Conservation (phyloP, 2,329 filamentous ascomycete species). For the Fusarium compactum region DNA sequence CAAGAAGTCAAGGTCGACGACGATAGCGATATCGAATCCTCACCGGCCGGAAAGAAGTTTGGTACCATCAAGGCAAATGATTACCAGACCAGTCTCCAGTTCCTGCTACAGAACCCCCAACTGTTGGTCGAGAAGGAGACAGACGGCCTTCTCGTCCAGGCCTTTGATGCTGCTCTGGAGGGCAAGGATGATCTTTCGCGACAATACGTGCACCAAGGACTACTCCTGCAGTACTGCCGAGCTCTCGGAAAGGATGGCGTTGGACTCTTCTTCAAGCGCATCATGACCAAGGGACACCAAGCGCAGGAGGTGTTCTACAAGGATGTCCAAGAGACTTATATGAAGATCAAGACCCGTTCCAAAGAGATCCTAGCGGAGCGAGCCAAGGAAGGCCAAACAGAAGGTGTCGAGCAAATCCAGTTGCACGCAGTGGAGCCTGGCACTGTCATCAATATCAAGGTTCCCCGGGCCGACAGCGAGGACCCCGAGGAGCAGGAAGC, state of each 20-base stretch:
- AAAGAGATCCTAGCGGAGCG: slow-evolving; percentile 74
- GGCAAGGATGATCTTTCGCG: slow-evolving; percentile 80
- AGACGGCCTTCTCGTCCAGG: slow-evolving; percentile 89
- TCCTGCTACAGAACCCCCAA: slow-evolving; percentile 81
- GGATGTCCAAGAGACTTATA: slow-evolving; percentile 90
- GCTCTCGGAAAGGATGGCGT: slow-evolving; percentile 90
- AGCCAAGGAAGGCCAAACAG: slow-evolving; percentile 64
- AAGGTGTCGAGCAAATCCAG: slow-evolving; percentile 95
- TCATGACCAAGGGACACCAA: slow-evolving; percentile 89
- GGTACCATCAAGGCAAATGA: slow-evolving; percentile 81
- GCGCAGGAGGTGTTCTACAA: slow-evolving; percentile 92
- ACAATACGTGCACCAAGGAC: slow-evolving; percentile 92
- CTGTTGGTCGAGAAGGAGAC: slow-evolving; percentile 88
- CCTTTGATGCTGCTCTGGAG: slow-evolving; percentile 88
- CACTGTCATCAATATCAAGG: slow-evolving; percentile 88
- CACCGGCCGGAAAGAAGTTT: slow-evolving; percentile 82
- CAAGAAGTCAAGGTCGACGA: slow-evolving; percentile 60
- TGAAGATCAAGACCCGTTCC: slow-evolving; percentile 81
- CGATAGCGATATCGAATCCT: slow-evolving; percentile 80
- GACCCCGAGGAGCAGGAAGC: slow-evolving; percentile 73
- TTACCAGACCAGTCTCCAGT: slow-evolving; percentile 79
- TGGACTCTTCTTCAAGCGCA: slow-evolving; percentile 93
- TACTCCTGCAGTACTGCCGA: slow-evolving; percentile 94
- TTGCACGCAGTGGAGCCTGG: slow-evolving; percentile 94
- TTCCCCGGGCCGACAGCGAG: slow-evolving; percentile 76